phyloP scores from a whole-genome alignment of 352 stramenopile genomes.

The Phytopythium oedochilum region DNA sequence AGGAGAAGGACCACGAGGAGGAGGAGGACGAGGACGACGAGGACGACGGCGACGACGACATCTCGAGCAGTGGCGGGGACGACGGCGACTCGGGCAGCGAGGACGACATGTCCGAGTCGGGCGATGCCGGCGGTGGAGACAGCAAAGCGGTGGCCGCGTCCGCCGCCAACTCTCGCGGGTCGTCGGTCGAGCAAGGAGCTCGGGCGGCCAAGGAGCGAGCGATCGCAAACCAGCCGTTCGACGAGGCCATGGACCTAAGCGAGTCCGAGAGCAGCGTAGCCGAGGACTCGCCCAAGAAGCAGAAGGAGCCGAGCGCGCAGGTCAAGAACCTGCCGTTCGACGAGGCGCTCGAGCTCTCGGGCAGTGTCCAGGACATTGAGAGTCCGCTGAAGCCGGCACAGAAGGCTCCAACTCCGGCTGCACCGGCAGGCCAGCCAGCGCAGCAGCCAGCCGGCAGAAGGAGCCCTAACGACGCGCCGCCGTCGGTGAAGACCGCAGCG shows the following conservation, averaged over 20 bases:
- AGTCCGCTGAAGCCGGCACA: constrained; percentile 38
- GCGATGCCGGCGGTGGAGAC: constrained; percentile 24
- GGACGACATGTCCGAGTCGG: constrained; percentile 72
- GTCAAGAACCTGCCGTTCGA: constrained; percentile 83
- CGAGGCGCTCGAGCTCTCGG: constrained; percentile 78
- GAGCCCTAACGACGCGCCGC: neutral
- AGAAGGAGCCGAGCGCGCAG: constrained; percentile 6
- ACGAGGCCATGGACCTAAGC: constrained; percentile 85
- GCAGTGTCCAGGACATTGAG: constrained; percentile 71
- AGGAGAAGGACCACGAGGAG: constrained; percentile 35
- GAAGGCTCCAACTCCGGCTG: neutral
- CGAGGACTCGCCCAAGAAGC: constrained; percentile 65
- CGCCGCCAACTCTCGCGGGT: neutral
- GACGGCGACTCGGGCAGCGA: constrained; percentile 48
- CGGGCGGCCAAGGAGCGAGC: too few relatives aligned
- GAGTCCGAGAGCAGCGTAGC: constrained; percentile 68
- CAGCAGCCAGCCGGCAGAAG: neutral
- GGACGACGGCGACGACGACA: constrained; percentile 47
- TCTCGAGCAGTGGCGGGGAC: constrained; percentile 34
- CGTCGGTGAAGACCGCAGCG: constrained; percentile 8
- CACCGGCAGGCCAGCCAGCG: neutral
- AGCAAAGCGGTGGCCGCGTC: constrained; percentile 17
- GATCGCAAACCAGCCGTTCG: constrained; percentile 82
- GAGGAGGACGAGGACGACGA: constrained; percentile 21
- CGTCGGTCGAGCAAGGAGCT: constrained; percentile 29